Percentiles rank a stretch among this genome's conserved stretches.
Evolutionary conservation across 176 grass and related monocot genomes (phyloP).

Genomic region (Aegilops longissima): DNA sequence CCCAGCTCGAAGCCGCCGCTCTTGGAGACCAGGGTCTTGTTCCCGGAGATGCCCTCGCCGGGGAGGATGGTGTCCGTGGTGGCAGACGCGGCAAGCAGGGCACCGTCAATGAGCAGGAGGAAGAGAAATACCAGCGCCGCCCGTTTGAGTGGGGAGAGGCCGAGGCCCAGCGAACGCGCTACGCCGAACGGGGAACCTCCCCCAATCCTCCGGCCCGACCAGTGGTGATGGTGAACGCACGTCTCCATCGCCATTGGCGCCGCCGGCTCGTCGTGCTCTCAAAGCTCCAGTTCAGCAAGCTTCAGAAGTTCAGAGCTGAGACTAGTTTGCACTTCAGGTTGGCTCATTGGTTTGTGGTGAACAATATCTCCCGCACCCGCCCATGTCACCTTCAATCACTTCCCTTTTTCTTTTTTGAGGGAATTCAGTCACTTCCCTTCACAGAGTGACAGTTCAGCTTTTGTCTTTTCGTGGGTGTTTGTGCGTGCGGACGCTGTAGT

Average conservation of each 20-base stretch:
- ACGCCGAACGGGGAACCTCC: neutral
- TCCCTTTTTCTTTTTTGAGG: too few relatives aligned
- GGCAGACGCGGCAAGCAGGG: neutral
- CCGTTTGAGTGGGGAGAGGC: neutral
- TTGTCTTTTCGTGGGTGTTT: too few relatives aligned
- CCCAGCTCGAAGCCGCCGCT: conserved; percentile 19
- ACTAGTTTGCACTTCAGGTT: neutral
- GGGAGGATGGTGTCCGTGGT: conserved; percentile 12
- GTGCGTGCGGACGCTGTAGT: too few relatives aligned
- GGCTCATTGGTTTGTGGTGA: neutral
- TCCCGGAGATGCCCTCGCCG: neutral
- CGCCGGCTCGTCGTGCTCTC: neutral
- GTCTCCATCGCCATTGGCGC: neutral
- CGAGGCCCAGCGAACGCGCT: neutral
- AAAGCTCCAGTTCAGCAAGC: neutral
- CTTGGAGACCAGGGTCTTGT: conserved; percentile 20
- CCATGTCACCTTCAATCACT: too few relatives aligned
- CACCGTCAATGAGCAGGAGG: neutral
- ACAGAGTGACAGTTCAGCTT: too few relatives aligned
- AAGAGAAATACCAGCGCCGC: neutral
- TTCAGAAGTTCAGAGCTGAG: neutral
- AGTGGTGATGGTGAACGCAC: neutral
- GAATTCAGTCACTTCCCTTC: too few relatives aligned
- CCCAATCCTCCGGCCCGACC: neutral
- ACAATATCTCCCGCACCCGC: too few relatives aligned